Percentiles rank a stretch among this genome's conserved stretches.
phyloP scores from a whole-genome alignment of 2,329 filamentous ascomycete species.

The Dactylellina cionopaga region DNA sequence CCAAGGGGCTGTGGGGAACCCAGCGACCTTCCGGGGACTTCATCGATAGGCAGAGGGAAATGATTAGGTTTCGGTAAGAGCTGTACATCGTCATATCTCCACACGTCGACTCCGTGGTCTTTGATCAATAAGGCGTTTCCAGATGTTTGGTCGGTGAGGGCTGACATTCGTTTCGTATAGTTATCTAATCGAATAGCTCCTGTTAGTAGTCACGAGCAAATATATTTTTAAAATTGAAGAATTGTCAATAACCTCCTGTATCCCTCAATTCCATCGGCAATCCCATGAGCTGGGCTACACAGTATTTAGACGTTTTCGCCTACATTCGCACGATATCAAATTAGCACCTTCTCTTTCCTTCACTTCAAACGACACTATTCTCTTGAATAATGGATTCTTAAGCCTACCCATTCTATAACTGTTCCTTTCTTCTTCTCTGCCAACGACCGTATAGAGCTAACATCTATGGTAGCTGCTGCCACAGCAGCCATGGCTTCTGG shows the following conservation, averaged over 20 bases:
- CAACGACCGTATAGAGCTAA: slow-evolving; percentile 49
- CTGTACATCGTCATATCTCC: slow-evolving; percentile 81
- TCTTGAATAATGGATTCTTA: neutral
- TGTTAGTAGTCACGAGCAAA: neutral
- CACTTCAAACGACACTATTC: neutral
- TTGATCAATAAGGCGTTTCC: slow-evolving; percentile 84
- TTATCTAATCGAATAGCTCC: slow-evolving; percentile 25
- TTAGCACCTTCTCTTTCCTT: slow-evolving; percentile 5
- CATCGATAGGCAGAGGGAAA: slow-evolving; percentile 75
- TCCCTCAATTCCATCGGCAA: slow-evolving; percentile 55
- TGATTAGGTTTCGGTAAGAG: slow-evolving; percentile 79
- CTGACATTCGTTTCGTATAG: slow-evolving; percentile 58
- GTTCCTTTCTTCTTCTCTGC: slow-evolving; percentile 50
- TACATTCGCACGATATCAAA: slow-evolving; percentile 17
- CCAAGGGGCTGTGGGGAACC: slow-evolving; percentile 82
- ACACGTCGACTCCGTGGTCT: slow-evolving; percentile 83
- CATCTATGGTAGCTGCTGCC: slow-evolving; percentile 48
- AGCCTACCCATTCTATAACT: slow-evolving; percentile 51
- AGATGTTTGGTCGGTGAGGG: slow-evolving; percentile 65
- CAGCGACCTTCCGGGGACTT: slow-evolving; percentile 70
- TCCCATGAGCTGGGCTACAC: slow-evolving; percentile 56
- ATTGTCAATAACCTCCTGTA: slow-evolving; percentile 46
- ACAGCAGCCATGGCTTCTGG: slow-evolving; percentile 46
- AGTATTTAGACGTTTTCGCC: slow-evolving; percentile 57
- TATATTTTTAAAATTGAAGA: neutral